Evolutionary conservation across 192 early-diverging fungal genomes (phyloP).

Genomic region (Backusella australiensis): DNA sequence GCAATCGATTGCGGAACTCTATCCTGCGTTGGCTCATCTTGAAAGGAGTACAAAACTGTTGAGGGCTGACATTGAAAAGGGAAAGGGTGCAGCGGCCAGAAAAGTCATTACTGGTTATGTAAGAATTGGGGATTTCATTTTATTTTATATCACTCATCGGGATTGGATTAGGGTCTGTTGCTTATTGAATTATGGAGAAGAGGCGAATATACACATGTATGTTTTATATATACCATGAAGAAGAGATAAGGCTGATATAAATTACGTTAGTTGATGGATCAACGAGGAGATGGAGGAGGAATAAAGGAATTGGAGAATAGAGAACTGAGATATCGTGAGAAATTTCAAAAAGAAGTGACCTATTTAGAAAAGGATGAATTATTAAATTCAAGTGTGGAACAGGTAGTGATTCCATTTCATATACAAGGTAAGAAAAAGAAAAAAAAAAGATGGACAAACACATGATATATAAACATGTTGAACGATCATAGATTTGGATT

Average conservation of each 20-base stretch:
- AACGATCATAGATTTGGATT: background rate
- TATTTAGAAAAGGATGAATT: background rate
- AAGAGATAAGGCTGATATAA: background rate
- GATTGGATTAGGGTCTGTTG: background rate
- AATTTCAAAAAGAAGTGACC: background rate
- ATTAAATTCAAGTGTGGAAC: background rate
- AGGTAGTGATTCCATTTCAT: background rate
- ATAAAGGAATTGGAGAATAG: background rate
- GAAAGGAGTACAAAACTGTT: background rate
- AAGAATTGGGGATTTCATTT: background rate
- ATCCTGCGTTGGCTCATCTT: background rate
- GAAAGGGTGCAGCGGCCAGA: background rate
- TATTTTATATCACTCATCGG: background rate
- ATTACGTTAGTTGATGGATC: background rate
- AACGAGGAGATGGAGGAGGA: background rate
- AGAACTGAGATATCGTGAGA: background rate
- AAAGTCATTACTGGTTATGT: slow-evolving; percentile 13
- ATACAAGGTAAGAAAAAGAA: no score
- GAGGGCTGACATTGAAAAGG: slow-evolving; percentile 1
- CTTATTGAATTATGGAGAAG: slow-evolving; percentile 15
- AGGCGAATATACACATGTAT: slow-evolving; percentile 6
- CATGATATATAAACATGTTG: background rate
- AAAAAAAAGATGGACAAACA: background rate
- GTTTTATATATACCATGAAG: background rate
- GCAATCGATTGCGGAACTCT: background rate